These are phyloP conservation scores for Arachis stenosperma DNA, from an alignment of 306 rosid species.

Conservation along the genomic window DNA sequence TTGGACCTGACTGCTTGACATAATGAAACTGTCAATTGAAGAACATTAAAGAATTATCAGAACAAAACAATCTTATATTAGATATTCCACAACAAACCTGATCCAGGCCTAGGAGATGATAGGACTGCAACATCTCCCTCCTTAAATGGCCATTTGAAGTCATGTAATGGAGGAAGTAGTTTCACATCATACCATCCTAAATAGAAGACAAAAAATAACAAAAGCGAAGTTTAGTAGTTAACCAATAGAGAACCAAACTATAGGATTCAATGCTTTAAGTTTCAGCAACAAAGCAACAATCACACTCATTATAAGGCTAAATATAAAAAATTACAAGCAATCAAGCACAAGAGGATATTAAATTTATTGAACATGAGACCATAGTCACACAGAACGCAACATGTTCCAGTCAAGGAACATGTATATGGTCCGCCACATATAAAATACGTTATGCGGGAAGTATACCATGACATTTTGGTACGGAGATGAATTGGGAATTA, in stretches of 20 bases:
- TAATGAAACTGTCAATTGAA: constrained; percentile 30
- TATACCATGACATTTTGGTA: no score
- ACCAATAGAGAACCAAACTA: constrained; percentile 13
- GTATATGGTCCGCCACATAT: no score
- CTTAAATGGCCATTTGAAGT: constrained; percentile 93
- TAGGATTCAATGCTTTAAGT: constrained; percentile 22
- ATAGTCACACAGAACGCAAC: no score
- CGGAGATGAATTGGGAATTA: no score
- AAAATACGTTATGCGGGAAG: no score
- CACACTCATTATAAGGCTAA: constrained; percentile 13
- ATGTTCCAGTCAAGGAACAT: no score
- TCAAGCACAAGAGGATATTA: constrained; percentile 25
- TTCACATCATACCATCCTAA: constrained; percentile 97
- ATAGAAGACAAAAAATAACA: constrained; percentile 28
- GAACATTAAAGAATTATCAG: neutral
- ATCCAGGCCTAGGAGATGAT: constrained; percentile 91
- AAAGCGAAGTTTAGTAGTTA: neutral
- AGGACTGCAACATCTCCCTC: constrained; percentile 99
- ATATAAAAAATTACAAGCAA: constrained; percentile 17
- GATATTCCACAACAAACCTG: constrained; percentile 62
- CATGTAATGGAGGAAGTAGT: constrained; percentile 90
- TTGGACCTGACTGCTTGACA: constrained; percentile 73
- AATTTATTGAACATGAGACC: neutral
- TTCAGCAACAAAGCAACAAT: constrained; percentile 27
- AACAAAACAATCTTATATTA: constrained; percentile 12